phyloP scores from a whole-genome alignment of 2,329 filamentous ascomycete genomes.

The Xylaria arbuscula region DNA sequence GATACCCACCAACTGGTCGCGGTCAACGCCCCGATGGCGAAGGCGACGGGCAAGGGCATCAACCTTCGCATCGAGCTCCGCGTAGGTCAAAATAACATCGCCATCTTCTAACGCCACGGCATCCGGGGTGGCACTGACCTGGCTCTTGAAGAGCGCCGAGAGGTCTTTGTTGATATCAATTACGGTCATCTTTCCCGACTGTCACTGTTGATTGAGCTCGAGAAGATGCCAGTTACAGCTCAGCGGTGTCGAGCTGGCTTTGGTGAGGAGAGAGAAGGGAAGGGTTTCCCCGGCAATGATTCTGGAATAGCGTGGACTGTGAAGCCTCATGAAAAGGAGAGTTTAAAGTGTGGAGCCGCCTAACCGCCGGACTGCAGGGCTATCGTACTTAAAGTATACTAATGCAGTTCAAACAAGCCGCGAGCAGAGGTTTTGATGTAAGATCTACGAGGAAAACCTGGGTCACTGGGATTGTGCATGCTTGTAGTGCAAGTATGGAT shows the following conservation, averaged over 20 bases:
- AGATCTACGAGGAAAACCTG: conserved; percentile 7
- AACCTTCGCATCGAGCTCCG: conserved; percentile 75
- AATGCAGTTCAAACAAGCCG: conserved; percentile 8
- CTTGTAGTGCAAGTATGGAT: background rate
- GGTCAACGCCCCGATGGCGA: conserved; percentile 73
- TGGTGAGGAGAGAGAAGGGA: background rate
- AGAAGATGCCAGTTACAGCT: conserved; percentile 5
- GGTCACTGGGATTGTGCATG: conserved; percentile 1
- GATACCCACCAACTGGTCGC: conserved; percentile 80
- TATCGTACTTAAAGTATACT: conserved; percentile 15
- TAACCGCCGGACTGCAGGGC: conserved; percentile 18
- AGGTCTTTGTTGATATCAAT: conserved; percentile 79
- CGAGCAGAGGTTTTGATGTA: conserved; percentile 9
- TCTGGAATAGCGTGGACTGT: conserved; percentile 1
- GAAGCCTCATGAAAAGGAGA: conserved; percentile 16
- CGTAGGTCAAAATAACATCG: conserved; percentile 73
- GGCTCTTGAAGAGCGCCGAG: conserved; percentile 75
- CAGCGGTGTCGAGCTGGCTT: conserved; percentile 1
- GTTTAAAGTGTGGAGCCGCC: conserved; percentile 24
- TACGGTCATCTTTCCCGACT: conserved; percentile 62
- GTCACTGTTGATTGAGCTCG: background rate
- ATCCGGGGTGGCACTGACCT: conserved; percentile 75
- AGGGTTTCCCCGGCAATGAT: background rate
- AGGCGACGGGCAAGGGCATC: conserved; percentile 72
- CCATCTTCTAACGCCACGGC: conserved; percentile 79